A percentile compares a stretch with the other conserved stretches of the same genome.
Conservation (phyloP, 495 filamentous ascomycete genomes). For the Schizothecium vesticola region DNA sequence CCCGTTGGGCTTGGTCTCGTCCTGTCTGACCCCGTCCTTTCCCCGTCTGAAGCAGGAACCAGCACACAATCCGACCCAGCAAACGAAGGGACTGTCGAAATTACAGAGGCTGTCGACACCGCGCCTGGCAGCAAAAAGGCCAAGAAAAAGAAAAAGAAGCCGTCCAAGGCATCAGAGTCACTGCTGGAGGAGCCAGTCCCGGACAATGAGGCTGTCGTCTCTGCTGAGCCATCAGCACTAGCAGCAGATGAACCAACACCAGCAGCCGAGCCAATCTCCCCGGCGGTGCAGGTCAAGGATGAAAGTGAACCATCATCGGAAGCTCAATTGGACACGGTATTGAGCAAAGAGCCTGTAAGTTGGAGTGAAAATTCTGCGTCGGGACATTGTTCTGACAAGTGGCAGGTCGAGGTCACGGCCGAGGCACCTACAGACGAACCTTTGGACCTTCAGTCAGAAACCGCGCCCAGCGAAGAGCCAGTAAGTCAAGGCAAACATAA, state of each 20-base stretch:
- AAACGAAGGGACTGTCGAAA: neutral
- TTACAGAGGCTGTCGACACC: neutral
- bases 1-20: neutral
- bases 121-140: slow-evolving; percentile 15
- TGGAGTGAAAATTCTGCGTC: neutral
- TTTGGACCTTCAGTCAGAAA: neutral
- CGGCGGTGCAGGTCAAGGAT: neutral
- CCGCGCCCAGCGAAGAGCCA: neutral
- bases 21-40: neutral
- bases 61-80: neutral
- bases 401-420: neutral
- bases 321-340: neutral
- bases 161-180: slow-evolving; percentile 15
- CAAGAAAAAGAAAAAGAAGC: slow-evolving; percentile 26
- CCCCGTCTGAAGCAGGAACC: neutral
- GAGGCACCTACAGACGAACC: neutral
- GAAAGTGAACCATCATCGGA: neutral
- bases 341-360: neutral
- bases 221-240: neutral
- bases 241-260: neutral
- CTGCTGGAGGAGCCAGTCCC: slow-evolving; percentile 2
- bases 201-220: neutral
- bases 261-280: neutral
- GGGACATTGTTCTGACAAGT: neutral
- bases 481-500: neutral